Evolutionary conservation across 2,329 filamentous ascomycete species (phyloP).

Genomic region (Cytospora piceicola): DNA sequence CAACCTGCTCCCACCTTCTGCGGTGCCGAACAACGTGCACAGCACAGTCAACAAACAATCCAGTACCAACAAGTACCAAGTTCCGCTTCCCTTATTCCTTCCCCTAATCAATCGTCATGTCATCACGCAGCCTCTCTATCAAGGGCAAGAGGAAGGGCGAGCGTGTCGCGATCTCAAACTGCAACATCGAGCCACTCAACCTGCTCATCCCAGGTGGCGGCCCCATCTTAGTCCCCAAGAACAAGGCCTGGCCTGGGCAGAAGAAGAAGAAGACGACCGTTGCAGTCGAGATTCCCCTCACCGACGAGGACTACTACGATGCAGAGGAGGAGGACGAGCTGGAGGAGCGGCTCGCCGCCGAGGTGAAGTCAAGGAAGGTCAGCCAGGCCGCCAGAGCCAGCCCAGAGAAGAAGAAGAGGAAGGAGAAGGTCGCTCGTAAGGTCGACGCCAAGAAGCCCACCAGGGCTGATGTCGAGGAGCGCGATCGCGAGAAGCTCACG

Average conservation of each 20-base stretch:
- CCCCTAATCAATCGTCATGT: slow-evolving; percentile 1
- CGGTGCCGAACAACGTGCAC: too few relatives aligned
- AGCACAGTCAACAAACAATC: neutral
- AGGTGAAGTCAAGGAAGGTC: slow-evolving; percentile 15
- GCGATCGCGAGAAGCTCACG: slow-evolving; percentile 15
- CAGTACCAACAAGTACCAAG: neutral
- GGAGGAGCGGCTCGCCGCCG: neutral
- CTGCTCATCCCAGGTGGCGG: slow-evolving; percentile 25
- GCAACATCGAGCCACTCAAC: slow-evolving; percentile 27
- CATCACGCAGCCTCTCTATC: slow-evolving; percentile 13
- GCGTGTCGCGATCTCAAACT: slow-evolving; percentile 21
- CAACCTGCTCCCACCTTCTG: too few relatives aligned
- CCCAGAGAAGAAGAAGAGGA: slow-evolving; percentile 3
- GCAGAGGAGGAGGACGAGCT: slow-evolving; percentile 9
- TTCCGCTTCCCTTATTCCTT: neutral
- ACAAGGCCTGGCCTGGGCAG: slow-evolving; percentile 17
- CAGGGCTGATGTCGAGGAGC: slow-evolving; percentile 19
- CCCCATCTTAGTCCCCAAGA: slow-evolving; percentile 27
- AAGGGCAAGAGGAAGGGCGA: slow-evolving; percentile 3
- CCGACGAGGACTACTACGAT: neutral
- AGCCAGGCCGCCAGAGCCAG: slow-evolving; percentile 16
- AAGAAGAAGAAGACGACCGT: slow-evolving; percentile 6
- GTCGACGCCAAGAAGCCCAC: slow-evolving; percentile 18
- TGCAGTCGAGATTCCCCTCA: neutral
- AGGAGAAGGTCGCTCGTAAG: slow-evolving; percentile 3